Conservation (phyloP, 306 rosid genomes). For the Rosa chinensis region DNA sequence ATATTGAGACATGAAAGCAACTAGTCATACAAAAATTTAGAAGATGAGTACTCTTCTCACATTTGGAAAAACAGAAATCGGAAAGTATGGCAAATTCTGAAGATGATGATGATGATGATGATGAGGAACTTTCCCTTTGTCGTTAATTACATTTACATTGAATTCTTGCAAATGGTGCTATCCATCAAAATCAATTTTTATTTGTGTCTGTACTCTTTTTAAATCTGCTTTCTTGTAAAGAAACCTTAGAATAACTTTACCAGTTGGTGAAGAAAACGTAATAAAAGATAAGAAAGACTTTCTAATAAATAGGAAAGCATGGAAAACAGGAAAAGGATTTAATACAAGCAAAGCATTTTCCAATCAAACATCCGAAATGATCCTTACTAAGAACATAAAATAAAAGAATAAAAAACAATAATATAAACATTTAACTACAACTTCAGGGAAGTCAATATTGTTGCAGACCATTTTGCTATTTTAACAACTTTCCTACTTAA, state of each 20-base stretch:
- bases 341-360: too few relatives aligned
- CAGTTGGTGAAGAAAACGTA: background rate
- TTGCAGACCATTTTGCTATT: too few relatives aligned
- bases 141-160: background rate
- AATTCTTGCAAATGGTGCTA: background rate
- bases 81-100: background rate
- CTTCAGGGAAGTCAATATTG: too few relatives aligned
- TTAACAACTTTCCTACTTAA: too few relatives aligned
- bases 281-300: too few relatives aligned
- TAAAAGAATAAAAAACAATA: too few relatives aligned
- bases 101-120: background rate
- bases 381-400: too few relatives aligned
- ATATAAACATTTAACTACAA: too few relatives aligned
- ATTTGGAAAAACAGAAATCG: background rate
- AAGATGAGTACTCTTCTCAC: background rate
- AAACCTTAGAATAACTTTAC: background rate
- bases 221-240: background rate
- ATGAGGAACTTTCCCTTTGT: slow-evolving; percentile 5
- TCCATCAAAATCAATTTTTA: background rate
- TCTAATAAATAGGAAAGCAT: too few relatives aligned
- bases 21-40: background rate
- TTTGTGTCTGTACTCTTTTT: background rate
- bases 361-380: too few relatives aligned
- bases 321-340: too few relatives aligned
- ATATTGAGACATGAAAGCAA: background rate